Percentiles rank a stretch among this genome's conserved stretches.
Conservation (phyloP, 192 early-diverging fungal genomes). For the Dissophora globulifera region DNA sequence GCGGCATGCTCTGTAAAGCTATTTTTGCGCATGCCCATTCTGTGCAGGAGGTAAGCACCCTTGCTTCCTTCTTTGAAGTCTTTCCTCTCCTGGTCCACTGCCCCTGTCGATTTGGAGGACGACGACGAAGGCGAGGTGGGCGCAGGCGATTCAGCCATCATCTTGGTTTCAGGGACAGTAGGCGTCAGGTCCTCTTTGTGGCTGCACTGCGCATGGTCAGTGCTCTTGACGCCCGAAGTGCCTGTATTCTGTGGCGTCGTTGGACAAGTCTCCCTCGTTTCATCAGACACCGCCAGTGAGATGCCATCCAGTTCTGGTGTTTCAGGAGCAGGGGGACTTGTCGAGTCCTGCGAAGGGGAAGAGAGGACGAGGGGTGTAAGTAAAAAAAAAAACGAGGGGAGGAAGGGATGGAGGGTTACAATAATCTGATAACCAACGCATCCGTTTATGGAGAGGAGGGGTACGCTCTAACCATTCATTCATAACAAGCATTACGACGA, state of each 20-base stretch:
- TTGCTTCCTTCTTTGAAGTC: conserved; percentile 7
- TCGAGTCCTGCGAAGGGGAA: no score
- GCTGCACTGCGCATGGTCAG: no score
- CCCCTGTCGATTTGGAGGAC: conserved; percentile 1
- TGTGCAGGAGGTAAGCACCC: conserved; percentile 23
- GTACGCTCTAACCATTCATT: no score
- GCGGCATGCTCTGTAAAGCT: conserved; percentile 16
- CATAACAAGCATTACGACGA: no score
- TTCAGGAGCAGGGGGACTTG: not conserved
- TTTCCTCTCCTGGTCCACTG: conserved; percentile 3
- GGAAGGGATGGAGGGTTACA: no score
- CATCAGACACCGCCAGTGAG: not conserved
- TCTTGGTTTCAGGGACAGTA: not conserved
- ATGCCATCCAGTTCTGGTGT: not conserved
- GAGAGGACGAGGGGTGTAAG: no score
- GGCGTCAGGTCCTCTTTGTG: not conserved
- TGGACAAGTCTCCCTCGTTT: no score
- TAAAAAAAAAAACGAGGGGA: no score
- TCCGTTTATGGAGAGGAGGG: no score
- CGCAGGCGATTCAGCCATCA: conserved; percentile 3
- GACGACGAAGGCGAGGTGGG: not conserved
- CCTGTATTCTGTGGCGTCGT: no score
- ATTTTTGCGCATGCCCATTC: conserved; percentile 39
- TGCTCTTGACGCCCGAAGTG: no score
- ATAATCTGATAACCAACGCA: no score